Evolutionary conservation across 139 green algal genomes (phyloP).

Genomic region (Closterium sp.): DNA sequence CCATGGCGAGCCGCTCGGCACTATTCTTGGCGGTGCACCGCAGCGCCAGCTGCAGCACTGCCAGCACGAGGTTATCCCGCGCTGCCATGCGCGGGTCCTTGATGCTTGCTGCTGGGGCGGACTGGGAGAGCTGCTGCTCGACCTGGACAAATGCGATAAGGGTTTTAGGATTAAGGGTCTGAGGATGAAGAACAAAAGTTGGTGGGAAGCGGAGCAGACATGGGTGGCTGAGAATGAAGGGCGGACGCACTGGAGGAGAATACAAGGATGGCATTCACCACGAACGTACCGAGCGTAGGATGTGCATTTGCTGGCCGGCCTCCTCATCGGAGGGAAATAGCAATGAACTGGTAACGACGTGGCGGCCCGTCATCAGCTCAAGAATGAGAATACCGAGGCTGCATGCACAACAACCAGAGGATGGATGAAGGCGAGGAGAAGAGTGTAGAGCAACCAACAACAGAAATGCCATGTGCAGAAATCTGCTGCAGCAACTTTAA

Average conservation of each 20-base stretch:
- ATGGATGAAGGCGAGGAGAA: no score
- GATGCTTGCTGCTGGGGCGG: not conserved
- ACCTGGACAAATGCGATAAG: not conserved
- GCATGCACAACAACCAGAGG: no score
- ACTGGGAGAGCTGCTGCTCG: not conserved
- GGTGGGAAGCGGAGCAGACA: not conserved
- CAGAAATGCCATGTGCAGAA: no score
- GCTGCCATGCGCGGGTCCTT: not conserved
- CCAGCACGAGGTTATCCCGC: not conserved
- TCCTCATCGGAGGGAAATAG: not conserved
- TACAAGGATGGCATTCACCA: no score
- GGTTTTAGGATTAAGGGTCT: no score
- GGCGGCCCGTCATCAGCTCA: not conserved
- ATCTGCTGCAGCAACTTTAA: not conserved
- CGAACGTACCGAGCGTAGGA: not conserved
- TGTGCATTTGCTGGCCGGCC: not conserved
- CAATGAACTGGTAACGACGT: not conserved
- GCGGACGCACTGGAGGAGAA: no score
- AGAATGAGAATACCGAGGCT: not conserved
- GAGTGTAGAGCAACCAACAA: no score
- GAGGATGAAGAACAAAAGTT: no score
- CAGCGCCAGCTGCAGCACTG: not conserved
- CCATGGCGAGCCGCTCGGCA: not conserved
- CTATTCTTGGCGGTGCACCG: not conserved
- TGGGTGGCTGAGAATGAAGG: no score